Percentiles rank a stretch among this genome's conserved stretches.
Evolutionary conservation across 305 asterid genomes (phyloP).

Genomic region (Rubia occidens): DNA sequence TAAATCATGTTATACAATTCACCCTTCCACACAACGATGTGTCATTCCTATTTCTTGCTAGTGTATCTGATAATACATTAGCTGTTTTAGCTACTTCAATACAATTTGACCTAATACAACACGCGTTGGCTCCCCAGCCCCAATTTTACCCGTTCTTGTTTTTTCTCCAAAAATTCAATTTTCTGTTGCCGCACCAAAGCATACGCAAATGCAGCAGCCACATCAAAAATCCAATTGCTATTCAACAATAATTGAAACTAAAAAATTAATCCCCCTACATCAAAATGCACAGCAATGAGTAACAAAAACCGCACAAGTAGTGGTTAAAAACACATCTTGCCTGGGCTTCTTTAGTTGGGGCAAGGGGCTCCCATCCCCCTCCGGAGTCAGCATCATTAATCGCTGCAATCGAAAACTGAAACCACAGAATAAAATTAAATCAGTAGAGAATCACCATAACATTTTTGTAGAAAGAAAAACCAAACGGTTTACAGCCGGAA

Average conservation of each 20-base stretch:
- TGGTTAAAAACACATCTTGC: conserved; percentile 24
- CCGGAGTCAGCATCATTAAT: conserved; percentile 74
- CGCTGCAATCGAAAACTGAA: conserved; percentile 89
- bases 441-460: neutral
- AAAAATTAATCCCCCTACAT: neutral
- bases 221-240: neutral
- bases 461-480: neutral
- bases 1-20: neutral
- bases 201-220: neutral
- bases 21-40: neutral
- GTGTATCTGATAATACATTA: neutral
- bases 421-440: conserved; percentile 6
- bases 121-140: neutral
- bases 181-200: conserved; percentile 1
- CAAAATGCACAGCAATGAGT: neutral
- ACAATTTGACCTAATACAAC: neutral
- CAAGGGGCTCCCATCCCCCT: conserved; percentile 79
- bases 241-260: neutral
- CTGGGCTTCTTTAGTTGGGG: conserved; percentile 99
- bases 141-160: neutral
- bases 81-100: neutral
- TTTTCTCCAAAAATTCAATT: neutral
- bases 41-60: neutral
- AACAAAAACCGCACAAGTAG: conserved; percentile 3
- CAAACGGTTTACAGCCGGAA: neutral